Base-by-base conservation (phyloP, 2,329 filamentous ascomycete species). In the Colletotrichum echinochloae region DNA sequence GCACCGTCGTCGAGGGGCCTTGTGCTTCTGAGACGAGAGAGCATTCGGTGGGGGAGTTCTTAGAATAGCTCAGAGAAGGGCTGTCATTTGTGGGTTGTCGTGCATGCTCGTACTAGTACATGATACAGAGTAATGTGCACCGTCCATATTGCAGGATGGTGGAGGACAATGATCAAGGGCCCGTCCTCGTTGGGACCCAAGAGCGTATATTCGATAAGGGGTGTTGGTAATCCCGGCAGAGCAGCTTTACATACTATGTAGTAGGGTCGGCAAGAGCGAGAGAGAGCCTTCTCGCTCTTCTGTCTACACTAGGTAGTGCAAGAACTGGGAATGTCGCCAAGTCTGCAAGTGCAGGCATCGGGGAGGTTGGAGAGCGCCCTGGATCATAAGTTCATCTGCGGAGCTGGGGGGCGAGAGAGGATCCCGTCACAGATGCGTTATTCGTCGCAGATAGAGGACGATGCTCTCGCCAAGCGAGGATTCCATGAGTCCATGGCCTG, bases 331-430 rank as follows among this genome's bases (percentile, higher is more conserved):
- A 57, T 39, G 51, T 61, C 44, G 57, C 59, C 35, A 59, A 61
- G 44, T 62, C 44, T 67, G 67, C 57, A 52, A 51, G 63, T 62
- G 51, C 57, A 67, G 59, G 67, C 52, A 67, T 67, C 46, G 57
- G 63, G 55, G 41, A 26, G 39, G 28, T 30, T 26, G 33, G n/a
- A 62, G 23, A 56, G 39, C 48, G 41, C 41, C 56, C 59, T 70
- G 4, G 44, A 62, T 37, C 52, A 59, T 52, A 63, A 71, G 64
- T 59, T 63, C 52, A 71, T 71, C 59, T 70, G 66, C 65, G 59
- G 64, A 68, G 52, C 18, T 33, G 52, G 52, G 68, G 59, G 26
- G 20, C 23, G 52, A 46, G 30, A 48, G 28, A 39, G 14, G 20
- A 37, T 33, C 37, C 56, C 52, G 57, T 48, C 51, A 37, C 28